Evolutionary conservation across 768 basidiomycete genomes (phyloP), one percentile per base, ranked within the genome.

Genomic region (Boletus rex-veris): DNA sequence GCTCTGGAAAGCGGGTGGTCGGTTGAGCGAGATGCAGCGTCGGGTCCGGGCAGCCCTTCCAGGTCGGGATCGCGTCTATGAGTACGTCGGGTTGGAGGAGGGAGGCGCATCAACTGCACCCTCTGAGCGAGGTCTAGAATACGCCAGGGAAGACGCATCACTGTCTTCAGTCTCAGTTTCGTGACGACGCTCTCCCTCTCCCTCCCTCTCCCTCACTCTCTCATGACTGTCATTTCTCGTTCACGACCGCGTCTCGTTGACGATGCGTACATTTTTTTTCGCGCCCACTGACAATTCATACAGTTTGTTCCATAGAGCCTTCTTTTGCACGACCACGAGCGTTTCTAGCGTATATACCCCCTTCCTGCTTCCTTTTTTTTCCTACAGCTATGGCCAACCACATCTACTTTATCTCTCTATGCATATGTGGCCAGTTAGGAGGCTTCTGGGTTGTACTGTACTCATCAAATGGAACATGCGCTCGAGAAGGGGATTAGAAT

Each of bases 11-110:
- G 65, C 61, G 8, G 52, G 63, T 12, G 65, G 69, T 24, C 67
- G 63, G 19, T 41, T 70, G 7, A 54, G 38, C 6, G 68, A 70
- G 30, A 56, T 67, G 48, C 69, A 65, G 43, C 69, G 64, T 33
- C 67, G 69, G 31, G 58, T 69, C 16, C 58, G 64, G 38, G 69
- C 63, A 11, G 62, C 61, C 19, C 55, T 69, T 19, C 69, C 68
- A 2, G 63, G 54, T 21, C 54, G 64, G 7, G 68, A 66, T 8
- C 57, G 58, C 10, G 69, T 71, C 4, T 68, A 69, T 48, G 57
- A 70, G n/a, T 69, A 70, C 44, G 68, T 69, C n/a, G 69, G 68
- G 16, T 3, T 53, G 59, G 64, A 65, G 40, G 12, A 14, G 1
- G 37, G 21, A 15, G 37, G 16, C 0, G 24, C 33, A 9, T 12